Percentiles rank a stretch among this genome's conserved stretches.
These are phyloP conservation scores for Debaryomyces hansenii DNA, from an alignment of 805 yeast species.

Conservation along the genomic window DNA sequence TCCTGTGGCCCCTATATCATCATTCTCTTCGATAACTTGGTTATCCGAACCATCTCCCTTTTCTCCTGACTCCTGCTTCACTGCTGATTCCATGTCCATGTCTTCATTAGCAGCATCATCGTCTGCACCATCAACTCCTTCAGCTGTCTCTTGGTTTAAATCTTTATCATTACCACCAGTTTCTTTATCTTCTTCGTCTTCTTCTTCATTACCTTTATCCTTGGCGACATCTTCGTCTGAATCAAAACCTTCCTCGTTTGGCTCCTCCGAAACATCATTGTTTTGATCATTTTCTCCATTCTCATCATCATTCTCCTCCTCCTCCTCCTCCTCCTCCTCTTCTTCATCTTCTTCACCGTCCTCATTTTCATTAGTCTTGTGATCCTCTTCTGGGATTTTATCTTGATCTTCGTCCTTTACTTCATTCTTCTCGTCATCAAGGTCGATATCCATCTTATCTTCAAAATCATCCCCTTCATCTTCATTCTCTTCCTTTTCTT, in stretches of 20 bases:
- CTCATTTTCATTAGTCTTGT: conserved; percentile 25
- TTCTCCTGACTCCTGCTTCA: conserved; percentile 59
- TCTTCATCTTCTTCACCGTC: conserved; percentile 32
- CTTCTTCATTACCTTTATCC: conserved; percentile 26
- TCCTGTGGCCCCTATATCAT: conserved; percentile 70
- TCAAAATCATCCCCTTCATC: conserved; percentile 37
- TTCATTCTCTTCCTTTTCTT: conserved; percentile 44
- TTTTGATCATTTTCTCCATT: conserved; percentile 31
- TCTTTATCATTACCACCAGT: conserved; percentile 30
- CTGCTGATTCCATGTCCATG: conserved; percentile 57
- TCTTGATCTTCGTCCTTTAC: conserved; percentile 32
- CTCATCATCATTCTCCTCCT: conserved; percentile 40
- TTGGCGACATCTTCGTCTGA: conserved; percentile 34
- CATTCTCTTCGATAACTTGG: conserved; percentile 55
- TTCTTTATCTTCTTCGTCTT: conserved; percentile 38
- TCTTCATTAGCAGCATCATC: conserved; percentile 44
- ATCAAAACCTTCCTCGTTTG: conserved; percentile 26
- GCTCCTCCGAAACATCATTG: conserved; percentile 27
- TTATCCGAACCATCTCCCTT: conserved; percentile 63
- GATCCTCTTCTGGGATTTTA: conserved; percentile 30
- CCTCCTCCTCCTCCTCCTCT: conserved; percentile 33
- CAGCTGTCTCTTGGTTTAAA: conserved; percentile 37
- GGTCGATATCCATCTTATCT: conserved; percentile 25
- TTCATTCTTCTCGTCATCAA: conserved; percentile 27
- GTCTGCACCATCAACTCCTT: conserved; percentile 57